phyloP scores from a whole-genome alignment of 2,329 filamentous ascomycete genomes.

The Coniochaeta hoffmannii region DNA sequence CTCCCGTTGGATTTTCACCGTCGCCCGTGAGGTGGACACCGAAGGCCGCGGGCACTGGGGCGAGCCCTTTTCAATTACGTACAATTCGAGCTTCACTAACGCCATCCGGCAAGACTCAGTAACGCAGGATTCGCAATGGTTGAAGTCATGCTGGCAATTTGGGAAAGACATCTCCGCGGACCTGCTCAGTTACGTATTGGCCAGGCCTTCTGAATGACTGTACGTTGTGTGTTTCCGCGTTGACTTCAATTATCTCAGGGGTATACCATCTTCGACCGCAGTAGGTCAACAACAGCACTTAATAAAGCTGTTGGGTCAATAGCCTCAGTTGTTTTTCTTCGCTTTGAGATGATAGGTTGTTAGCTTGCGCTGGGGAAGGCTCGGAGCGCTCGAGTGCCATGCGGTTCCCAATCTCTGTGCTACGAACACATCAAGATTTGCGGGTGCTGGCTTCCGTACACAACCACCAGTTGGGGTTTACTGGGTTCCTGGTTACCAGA shows the following conservation, averaged over 20 bases:
- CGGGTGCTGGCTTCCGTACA: not conserved
- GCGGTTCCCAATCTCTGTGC: too few species aligned
- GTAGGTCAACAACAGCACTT: too few species aligned
- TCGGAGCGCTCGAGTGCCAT: too few species aligned
- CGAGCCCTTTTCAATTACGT: conserved; percentile 21
- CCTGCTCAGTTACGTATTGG: too few species aligned
- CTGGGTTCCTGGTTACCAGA: not conserved
- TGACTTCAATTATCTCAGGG: too few species aligned
- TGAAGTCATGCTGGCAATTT: not conserved
- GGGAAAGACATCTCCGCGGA: conserved; percentile 19
- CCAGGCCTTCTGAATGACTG: too few species aligned
- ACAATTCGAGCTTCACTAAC: conserved; percentile 13
- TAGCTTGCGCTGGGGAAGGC: too few species aligned
- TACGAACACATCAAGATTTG: not conserved
- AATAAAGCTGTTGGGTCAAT: too few species aligned
- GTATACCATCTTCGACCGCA: too few species aligned
- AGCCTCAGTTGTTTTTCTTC: too few species aligned
- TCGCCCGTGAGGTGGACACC: not conserved
- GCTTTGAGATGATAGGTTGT: too few species aligned
- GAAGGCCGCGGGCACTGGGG: not conserved
- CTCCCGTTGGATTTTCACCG: not conserved
- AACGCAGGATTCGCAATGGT: conserved; percentile 10
- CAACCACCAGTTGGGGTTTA: not conserved
- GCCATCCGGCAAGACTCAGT: conserved; percentile 7
- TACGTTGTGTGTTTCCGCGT: too few species aligned